Base-by-base conservation (phyloP, 2,329 filamentous ascomycete genomes). In the Pyrenophora tritici-repentis region DNA sequence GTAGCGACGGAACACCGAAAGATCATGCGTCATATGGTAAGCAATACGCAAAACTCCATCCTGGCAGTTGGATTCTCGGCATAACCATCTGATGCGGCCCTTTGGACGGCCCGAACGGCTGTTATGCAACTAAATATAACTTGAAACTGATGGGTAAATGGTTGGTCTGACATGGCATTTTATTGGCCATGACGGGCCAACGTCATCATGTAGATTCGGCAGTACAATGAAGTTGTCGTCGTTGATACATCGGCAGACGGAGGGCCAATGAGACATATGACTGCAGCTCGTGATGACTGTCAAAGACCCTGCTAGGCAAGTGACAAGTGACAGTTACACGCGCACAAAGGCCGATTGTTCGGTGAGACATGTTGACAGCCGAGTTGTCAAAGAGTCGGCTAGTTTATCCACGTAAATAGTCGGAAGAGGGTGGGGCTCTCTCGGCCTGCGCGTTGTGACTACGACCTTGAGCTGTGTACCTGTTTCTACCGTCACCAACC, bases 61-160 rank as follows among this genome's bases (percentile, higher is more conserved):
- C 7, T 22, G 20, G 20, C 4, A 22, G 20, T 22, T 22, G 20
- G 20, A 7, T 22, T 22, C 20, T 22, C 7, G 20, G 20, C 20
- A 7, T 22, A 22, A 22, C 7, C 7, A 7, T 29, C 2, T 13
- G 24, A 26, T 12, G 9, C 26, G 26, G 26, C 26, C 10, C 7
- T 10, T 29, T 29, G 9, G 26, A 7, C 42, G 47, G 50, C 20
- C 47, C 45, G 53, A 48, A 31, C 50, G 32, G 39, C 43, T 29
- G 16, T 4, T 50, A 45, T 14, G 31, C 24, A 40, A 47, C 10
- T n/a, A 6, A 42, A n/a, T 22, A 20, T 29, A 31, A 44, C 16
- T 14, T 50, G 50, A 60, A 56, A 60, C 54, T 17, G n/a, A 29
- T 37, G 45, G 18, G 16, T 31, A 46, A 44, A 50, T 20, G 16